Percentiles rank a stretch among this genome's conserved stretches.
These are phyloP conservation scores for Solioccasus polychromus DNA, from an alignment of 768 basidiomycete genomes.

Conservation along the genomic window DNA sequence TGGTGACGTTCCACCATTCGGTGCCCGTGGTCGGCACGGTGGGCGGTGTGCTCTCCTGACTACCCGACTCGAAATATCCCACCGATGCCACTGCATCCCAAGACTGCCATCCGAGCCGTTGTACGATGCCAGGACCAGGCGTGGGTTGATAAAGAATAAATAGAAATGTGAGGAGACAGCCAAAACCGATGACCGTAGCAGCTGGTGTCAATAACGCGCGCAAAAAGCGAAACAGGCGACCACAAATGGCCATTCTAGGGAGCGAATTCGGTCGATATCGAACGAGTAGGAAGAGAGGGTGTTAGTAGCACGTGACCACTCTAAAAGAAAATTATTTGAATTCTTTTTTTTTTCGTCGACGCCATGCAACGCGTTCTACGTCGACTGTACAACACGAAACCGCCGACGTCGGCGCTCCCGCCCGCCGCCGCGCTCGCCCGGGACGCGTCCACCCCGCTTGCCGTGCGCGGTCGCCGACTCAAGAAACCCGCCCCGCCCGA, in stretches of 20 bases:
- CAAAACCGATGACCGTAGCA: slow-evolving; percentile 61
- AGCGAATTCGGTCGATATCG: slow-evolving; percentile 6
- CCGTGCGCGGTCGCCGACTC: slow-evolving; percentile 66
- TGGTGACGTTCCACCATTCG: slow-evolving; percentile 19
- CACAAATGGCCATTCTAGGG: slow-evolving; percentile 38
- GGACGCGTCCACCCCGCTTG: slow-evolving; percentile 68
- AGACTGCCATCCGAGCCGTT: slow-evolving; percentile 84
- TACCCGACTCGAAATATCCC: slow-evolving; percentile 1
- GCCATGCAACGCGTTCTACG: slow-evolving; percentile 36
- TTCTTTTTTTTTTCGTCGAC: not conserved
- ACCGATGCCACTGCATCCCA: slow-evolving; percentile 66
- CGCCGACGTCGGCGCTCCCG: slow-evolving; percentile 50
- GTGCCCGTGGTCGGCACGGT: slow-evolving; percentile 6
- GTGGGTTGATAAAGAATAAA: slow-evolving; percentile 82
- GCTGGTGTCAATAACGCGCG: slow-evolving; percentile 58
- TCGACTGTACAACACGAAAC: slow-evolving; percentile 40
- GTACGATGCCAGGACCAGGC: slow-evolving; percentile 63
- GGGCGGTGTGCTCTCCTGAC: slow-evolving; percentile 1
- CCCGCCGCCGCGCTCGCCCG: slow-evolving; percentile 47
- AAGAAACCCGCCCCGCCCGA: slow-evolving; percentile 41
- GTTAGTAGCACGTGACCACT: not conserved
- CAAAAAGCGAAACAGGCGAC: slow-evolving; percentile 47
- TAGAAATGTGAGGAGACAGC: slow-evolving; percentile 67
- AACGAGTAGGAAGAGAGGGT: not conserved
- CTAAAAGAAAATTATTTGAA: not conserved